phyloP scores from a whole-genome alignment of 148 eudicot species.

The Chenopodium formosanum region DNA sequence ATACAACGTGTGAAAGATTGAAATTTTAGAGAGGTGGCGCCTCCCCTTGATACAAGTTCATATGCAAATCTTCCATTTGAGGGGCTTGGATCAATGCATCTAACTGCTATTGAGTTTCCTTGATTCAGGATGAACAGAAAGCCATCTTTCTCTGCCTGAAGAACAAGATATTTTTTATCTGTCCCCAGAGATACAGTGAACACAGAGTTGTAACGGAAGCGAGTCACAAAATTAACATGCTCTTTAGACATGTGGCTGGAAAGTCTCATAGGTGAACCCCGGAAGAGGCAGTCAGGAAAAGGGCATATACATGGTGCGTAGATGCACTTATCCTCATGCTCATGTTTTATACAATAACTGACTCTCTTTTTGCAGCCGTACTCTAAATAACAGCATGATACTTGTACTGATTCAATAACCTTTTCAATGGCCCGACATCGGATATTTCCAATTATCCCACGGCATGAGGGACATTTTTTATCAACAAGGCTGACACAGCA shows the following conservation, averaged over 20 bases:
- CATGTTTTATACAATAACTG: conserved; percentile 44
- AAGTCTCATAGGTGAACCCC: conserved; percentile 39
- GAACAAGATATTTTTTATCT: conserved; percentile 34
- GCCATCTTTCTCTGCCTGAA: conserved; percentile 40
- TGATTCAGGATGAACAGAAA: conserved; percentile 43
- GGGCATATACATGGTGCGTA: conserved; percentile 64
- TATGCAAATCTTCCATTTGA: conserved; percentile 33
- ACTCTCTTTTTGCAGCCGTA: conserved; percentile 58
- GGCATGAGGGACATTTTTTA: conserved; percentile 60
- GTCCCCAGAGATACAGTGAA: conserved; percentile 28
- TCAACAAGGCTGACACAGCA: conserved; percentile 54
- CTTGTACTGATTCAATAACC: conserved; percentile 58
- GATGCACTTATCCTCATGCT: conserved; percentile 52
- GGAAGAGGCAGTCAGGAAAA: conserved; percentile 39
- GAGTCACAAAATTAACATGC: conserved; percentile 35
- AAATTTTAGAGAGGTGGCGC: conserved; percentile 37
- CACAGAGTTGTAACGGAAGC: conserved; percentile 34
- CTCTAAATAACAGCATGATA: conserved; percentile 44
- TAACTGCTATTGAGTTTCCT: conserved; percentile 36
- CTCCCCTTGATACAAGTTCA: conserved; percentile 32
- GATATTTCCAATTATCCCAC: conserved; percentile 52
- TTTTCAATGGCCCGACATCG: conserved; percentile 81
- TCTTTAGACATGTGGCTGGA: conserved; percentile 34
- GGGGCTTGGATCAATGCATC: conserved; percentile 35
- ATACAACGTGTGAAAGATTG: conserved; percentile 37